phyloP scores from a whole-genome alignment of 306 rosid species.

The Astragalus glycyphyllos region DNA sequence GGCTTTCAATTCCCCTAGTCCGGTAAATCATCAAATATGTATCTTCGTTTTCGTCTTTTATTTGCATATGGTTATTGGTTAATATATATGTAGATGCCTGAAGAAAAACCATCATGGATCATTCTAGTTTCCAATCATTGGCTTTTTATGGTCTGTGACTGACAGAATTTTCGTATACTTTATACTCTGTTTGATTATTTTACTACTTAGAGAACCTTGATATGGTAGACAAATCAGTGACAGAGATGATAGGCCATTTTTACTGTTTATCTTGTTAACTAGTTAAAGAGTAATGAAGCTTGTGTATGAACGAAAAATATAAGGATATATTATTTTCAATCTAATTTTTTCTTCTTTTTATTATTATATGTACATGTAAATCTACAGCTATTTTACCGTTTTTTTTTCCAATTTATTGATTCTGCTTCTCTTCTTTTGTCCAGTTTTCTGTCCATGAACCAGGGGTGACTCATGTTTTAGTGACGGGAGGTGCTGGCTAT shows the following conservation, averaged over 20 bases:
- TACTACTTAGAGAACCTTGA: constrained; percentile 19
- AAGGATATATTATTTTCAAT: too few species aligned
- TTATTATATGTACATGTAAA: constrained; percentile 2
- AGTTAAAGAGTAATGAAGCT: too few species aligned
- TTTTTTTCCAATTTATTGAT: constrained; percentile 21
- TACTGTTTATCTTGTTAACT: too few species aligned
- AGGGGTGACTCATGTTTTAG: constrained; percentile 88
- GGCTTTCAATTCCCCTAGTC: constrained; percentile 69
- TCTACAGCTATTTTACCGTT: constrained; percentile 2
- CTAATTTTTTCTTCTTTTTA: too few species aligned
- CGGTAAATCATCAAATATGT: constrained; percentile 53
- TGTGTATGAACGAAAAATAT: too few species aligned
- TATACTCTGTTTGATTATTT: constrained; percentile 31
- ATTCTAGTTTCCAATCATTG: not conserved
- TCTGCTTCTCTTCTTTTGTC: not conserved
- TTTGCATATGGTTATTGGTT: too few species aligned
- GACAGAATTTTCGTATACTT: constrained; percentile 5
- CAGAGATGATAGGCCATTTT: too few species aligned
- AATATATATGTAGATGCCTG: not conserved
- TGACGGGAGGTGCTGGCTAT: constrained; percentile 97
- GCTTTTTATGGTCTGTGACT: not conserved
- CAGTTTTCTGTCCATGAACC: constrained; percentile 80
- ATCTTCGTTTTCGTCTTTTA: not conserved
- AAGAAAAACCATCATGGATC: not conserved
- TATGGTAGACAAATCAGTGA: too few species aligned